These are phyloP conservation scores for Picea engelmannii DNA, from an alignment of 83 land plant species.

Conservation along the genomic window DNA sequence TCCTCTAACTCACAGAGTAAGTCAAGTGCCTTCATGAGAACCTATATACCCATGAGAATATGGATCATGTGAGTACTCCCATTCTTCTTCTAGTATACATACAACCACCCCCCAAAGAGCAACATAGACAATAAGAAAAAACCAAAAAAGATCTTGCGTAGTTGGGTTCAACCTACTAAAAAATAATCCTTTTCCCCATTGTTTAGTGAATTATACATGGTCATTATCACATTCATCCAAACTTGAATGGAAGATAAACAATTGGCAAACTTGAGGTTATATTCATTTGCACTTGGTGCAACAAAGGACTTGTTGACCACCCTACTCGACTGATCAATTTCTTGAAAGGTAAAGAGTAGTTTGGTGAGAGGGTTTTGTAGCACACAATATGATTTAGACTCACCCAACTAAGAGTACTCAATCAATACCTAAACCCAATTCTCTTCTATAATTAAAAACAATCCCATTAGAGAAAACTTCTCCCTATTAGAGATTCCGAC, in stretches of 20 bases:
- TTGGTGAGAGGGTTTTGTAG: not conserved
- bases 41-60: slow-evolving; percentile 38
- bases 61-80: slow-evolving; percentile 32
- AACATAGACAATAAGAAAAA: slow-evolving; percentile 17
- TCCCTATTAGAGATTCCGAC: not conserved
- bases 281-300: slow-evolving; percentile 24
- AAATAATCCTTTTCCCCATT: slow-evolving; percentile 36
- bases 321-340: not conserved
- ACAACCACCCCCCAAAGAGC: slow-evolving; percentile 24
- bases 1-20: slow-evolving; percentile 46
- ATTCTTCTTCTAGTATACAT: slow-evolving; percentile 19
- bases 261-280: too few relatives aligned
- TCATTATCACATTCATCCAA: slow-evolving; percentile 35
- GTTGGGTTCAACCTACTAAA: slow-evolving; percentile 22
- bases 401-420: slow-evolving; percentile 13
- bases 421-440: not conserved
- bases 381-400: not conserved
- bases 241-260: slow-evolving; percentile 15
- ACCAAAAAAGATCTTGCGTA: slow-evolving; percentile 32
- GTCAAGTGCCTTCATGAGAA: slow-evolving; percentile 42
- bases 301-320: slow-evolving; percentile 1
- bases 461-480: slow-evolving; percentile 20
- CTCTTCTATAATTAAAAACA: not conserved
- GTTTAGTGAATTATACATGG: slow-evolving; percentile 36
- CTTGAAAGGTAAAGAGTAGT: too few relatives aligned